Conservation (phyloP, 176 grass and related monocot species). For the Musa itinerans region DNA sequence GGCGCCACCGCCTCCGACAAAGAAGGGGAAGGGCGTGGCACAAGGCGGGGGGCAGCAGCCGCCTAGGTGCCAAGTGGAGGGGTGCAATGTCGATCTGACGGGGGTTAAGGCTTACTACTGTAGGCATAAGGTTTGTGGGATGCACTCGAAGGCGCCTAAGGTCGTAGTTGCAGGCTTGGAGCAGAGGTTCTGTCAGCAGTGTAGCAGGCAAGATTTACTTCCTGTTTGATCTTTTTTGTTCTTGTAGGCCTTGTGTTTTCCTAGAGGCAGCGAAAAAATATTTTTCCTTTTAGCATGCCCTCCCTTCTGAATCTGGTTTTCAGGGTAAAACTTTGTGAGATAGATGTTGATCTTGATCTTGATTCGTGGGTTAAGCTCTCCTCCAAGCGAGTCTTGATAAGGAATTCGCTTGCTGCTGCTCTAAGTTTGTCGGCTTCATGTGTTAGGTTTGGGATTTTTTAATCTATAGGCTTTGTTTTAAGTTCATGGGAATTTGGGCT, state of each 20-base stretch:
- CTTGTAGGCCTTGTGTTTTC: not conserved
- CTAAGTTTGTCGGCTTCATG: too few relatives aligned
- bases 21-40: conserved; percentile 19
- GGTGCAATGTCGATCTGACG: conserved; percentile 63
- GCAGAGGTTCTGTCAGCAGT: conserved; percentile 81
- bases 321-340: not conserved
- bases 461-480: too few relatives aligned
- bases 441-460: too few relatives aligned
- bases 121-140: conserved; percentile 62
- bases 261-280: not conserved
- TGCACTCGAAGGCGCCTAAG: conserved; percentile 53
- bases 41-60: not conserved
- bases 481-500: too few relatives aligned
- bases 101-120: conserved; percentile 66
- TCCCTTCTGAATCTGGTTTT: not conserved
- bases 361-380: not conserved
- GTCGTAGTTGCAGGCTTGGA: conserved; percentile 55
- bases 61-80: conserved; percentile 67
- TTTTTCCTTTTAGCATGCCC: too few relatives aligned
- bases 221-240: not conserved
- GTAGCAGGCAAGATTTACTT: conserved; percentile 43
- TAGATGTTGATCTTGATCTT: not conserved
- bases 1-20: not conserved
- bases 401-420: not conserved
- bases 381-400: not conserved